Evolutionary conservation across 2,329 filamentous ascomycete species (phyloP), one percentile per base, ranked within the genome.

Genomic region (Penicillium sp.): DNA sequence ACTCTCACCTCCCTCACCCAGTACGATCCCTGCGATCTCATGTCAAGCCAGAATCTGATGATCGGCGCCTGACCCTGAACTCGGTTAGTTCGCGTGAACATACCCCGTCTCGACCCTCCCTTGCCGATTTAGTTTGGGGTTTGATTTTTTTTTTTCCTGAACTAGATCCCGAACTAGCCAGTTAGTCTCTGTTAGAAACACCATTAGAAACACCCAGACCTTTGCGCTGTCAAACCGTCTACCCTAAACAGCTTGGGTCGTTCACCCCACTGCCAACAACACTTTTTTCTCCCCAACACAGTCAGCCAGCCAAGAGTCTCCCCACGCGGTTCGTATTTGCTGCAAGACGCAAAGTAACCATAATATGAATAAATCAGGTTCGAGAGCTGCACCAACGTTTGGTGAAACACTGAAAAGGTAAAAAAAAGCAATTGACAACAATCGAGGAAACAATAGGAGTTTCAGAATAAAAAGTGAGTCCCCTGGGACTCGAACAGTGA

Each of bases 161-260:
- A 27, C n/a, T 16, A 5, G 45, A 48, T 43, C 22, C 45, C 16
- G 38, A 31, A 18, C 43, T 39, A 43, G 41, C 47, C 22, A 46
- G 52, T n/a, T 39, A 27, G 10, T 3, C 29, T 48, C 41, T 38
- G 45, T 45, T 47, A 38, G 45, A 54, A 40, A 53, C 32, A 47
- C 46, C 50, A 16, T 14, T 29, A 10, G 22, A 21, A 36, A 13
- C 10, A 34, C 8, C 24, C 24, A 27, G 24, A 27, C 24, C 24
- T 27, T 27, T 27, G 32, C 18, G 4, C 21, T 38, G 38, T 48
- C 18, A 34, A 40, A 18, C 18, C 18, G 18, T 18, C 18, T 18
- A 18, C 16, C 29, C 16, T 32, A 44, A 45, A n/a, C 14, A 13
- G 24, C 32, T 31, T n/a, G 34, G 13, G 18, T 40, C 21, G 9